Percentiles rank a stretch among this genome's conserved stretches.
Evolutionary conservation across 768 basidiomycete genomes (phyloP).

Genomic region (Lentinula boryana): DNA sequence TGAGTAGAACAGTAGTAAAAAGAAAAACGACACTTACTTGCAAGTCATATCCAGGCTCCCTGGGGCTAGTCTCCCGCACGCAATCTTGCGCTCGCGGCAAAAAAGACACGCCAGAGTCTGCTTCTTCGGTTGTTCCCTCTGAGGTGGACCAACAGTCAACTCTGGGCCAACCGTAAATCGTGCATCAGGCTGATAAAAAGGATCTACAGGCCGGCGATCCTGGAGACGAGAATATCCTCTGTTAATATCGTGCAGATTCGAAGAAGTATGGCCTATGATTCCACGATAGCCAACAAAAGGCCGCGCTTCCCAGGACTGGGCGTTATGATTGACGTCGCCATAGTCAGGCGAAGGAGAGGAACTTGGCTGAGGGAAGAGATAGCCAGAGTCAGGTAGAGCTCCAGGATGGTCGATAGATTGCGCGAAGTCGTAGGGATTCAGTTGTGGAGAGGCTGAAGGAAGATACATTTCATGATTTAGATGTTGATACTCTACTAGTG

Average conservation of each 20-base stretch:
- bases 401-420: background rate
- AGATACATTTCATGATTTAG: background rate
- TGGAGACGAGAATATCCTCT: background rate
- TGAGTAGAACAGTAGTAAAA: background rate
- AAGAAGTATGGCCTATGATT: background rate
- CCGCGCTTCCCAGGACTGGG: background rate
- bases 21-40: background rate
- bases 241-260: background rate
- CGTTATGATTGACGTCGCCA: too few species aligned
- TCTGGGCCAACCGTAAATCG: background rate
- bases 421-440: background rate
- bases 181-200: background rate
- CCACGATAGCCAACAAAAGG: background rate
- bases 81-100: conserved; percentile 1
- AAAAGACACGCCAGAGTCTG: conserved; percentile 1
- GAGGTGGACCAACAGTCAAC: background rate
- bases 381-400: background rate
- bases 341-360: background rate
- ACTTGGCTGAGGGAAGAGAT: background rate
- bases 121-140: background rate
- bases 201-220: background rate
- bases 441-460: background rate
- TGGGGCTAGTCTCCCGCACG: background rate
- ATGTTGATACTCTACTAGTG: background rate
- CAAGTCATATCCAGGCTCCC: background rate